phyloP scores from a whole-genome alignment of 1,284 basidiomycete genomes.

The Bjerkandera adusta region DNA sequence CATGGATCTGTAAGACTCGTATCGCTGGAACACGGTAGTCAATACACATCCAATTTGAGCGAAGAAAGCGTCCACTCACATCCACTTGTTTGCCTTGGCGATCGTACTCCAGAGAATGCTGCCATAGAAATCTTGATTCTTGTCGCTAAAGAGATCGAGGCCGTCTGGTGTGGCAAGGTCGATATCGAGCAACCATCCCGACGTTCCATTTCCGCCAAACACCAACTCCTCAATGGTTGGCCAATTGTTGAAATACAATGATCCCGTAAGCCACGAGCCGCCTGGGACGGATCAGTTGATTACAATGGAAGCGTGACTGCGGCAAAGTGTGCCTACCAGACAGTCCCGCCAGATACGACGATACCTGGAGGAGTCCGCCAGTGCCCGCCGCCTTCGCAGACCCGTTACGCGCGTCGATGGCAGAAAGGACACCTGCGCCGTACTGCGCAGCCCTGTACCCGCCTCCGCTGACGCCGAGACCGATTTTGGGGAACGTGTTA shows the following conservation, averaged over 20 bases:
- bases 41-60: background rate
- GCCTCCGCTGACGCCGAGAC: conserved; percentile 57
- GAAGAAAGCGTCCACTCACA: conserved; percentile 38
- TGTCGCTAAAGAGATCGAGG: conserved; percentile 37
- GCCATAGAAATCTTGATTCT: conserved; percentile 59
- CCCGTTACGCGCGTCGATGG: conserved; percentile 56
- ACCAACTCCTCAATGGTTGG: conserved; percentile 51
- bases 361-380: conserved; percentile 63
- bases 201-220: conserved; percentile 47
- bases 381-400: conserved; percentile 55
- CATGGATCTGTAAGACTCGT: conserved; percentile 63
- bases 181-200: conserved; percentile 60
- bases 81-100: conserved; percentile 49
- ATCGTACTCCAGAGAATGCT: conserved; percentile 56
- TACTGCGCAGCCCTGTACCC: conserved; percentile 60
- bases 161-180: conserved; percentile 54
- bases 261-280: conserved; percentile 65
- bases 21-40: conserved; percentile 36
- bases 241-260: conserved; percentile 57
- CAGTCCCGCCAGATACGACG: conserved; percentile 58
- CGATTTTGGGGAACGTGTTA: conserved; percentile 47
- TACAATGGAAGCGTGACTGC: background rate
- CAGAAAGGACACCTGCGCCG: conserved; percentile 56
- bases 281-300: conserved; percentile 34
- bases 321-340: conserved; percentile 44